Evolutionary conservation across 2,329 filamentous ascomycete genomes (phyloP), one percentile per base, ranked within the genome.

Genomic region (Fusarium irregulare): DNA sequence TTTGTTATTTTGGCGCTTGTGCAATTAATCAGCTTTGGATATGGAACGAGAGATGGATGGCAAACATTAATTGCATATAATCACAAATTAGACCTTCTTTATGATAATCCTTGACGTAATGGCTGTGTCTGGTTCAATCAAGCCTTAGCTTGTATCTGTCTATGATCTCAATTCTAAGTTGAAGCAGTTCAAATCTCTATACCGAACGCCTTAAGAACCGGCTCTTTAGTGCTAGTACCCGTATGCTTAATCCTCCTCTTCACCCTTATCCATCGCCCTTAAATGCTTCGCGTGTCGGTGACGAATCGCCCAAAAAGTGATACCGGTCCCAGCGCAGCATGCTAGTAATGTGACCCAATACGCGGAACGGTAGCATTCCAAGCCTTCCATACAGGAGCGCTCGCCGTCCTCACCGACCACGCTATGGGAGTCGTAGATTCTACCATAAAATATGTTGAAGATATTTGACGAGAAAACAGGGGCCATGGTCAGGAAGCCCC

Each of bases 401-500:
- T 93, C 89, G 21, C 93, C 93, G 44, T 88, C 86, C 0, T 87
- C 85, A 21, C 88, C 86, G 12, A 93, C 82, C 34, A 90, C 81
- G 23, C 91, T 94, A 79, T 98, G 94, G 11, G 83, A 82, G 78
- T 99, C 96, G 73, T 93, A 97, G 1, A 97, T 89, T 18, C 79
- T 82, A 50, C 96, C 96, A 78, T 98, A 99, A 61, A 96, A 89
- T 2, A 98, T 82, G 77, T 98, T 99, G 85, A 97, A 98, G 23
- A 97, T 80, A 74, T 98, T 97, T 51, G 93, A 94, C 11, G 91
- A 94, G 28, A 97, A 80, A 4, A 97, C 93, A 0, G 95, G 94
- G 4, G 93, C 91, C 49, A 98, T 84, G 0, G 93, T 98, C 90
- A 99, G 97, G 74, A 92, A 91, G 16, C 96, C 96, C 95, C 96